Conservation (phyloP, 2,329 filamentous ascomycete species). For the Xylaria sp. region DNA sequence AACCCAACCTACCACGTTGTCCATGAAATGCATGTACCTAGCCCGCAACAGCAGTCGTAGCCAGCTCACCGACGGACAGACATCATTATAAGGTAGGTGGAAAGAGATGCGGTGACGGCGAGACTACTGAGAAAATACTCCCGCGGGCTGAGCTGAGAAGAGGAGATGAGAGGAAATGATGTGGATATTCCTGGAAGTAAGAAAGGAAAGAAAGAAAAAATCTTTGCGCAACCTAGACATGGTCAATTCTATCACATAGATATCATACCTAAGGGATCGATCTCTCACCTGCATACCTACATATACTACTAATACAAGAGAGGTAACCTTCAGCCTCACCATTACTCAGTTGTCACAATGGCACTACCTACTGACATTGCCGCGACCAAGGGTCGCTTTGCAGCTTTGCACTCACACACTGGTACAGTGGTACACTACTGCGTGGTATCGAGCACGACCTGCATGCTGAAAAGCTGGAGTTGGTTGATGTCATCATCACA, state of each 20-base stretch:
- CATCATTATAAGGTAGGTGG: neutral
- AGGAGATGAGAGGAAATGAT: neutral
- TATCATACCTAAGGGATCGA: no score
- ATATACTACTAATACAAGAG: neutral
- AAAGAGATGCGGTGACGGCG: slow-evolving; percentile 24
- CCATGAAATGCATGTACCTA: slow-evolving; percentile 31
- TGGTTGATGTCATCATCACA: slow-evolving; percentile 37
- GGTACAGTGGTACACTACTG: slow-evolving; percentile 7
- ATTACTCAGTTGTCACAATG: slow-evolving; percentile 3
- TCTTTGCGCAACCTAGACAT: neutral
- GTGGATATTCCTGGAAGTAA: no score
- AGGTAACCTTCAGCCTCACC: slow-evolving; percentile 28
- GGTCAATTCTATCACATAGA: neutral
- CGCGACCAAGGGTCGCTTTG: slow-evolving; percentile 26
- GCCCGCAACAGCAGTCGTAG: slow-evolving; percentile 31
- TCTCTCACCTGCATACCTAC: neutral
- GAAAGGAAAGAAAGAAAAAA: neutral
- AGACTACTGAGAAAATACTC: slow-evolving; percentile 3
- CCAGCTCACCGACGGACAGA: slow-evolving; percentile 36
- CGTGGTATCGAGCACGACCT: slow-evolving; percentile 17
- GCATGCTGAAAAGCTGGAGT: slow-evolving; percentile 16
- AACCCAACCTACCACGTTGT: slow-evolving; percentile 38
- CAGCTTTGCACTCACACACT: slow-evolving; percentile 14
- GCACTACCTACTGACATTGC: slow-evolving; percentile 9
- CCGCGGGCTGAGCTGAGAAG: neutral